Evolutionary conservation across 1,139 yeast genomes (phyloP).

Genomic region (Debaryomycetaceae sp.): DNA sequence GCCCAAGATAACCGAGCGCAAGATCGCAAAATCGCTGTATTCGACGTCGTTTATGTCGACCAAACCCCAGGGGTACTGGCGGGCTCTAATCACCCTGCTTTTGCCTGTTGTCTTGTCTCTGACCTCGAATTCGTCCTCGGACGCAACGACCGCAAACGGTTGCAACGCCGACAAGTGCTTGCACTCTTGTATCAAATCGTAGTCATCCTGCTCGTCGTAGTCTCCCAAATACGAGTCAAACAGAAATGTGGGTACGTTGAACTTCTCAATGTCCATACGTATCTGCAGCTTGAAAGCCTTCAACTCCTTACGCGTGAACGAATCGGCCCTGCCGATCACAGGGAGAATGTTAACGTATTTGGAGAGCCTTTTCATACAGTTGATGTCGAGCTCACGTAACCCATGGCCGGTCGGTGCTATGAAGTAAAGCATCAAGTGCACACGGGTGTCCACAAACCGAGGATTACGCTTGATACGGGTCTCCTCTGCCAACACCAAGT

Average conservation of each 20-base stretch:
- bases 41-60: conserved; percentile 81
- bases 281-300: conserved; percentile 52
- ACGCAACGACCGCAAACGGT: conserved; percentile 88
- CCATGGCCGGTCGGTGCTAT: conserved; percentile 80
- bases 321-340: conserved; percentile 81
- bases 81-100: conserved; percentile 57
- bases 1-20: conserved; percentile 80
- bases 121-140: conserved; percentile 51
- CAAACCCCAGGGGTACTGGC: conserved; percentile 94
- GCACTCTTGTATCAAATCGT: conserved; percentile 79
- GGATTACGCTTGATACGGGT: conserved; percentile 88
- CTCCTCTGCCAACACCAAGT: conserved; percentile 87
- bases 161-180: conserved; percentile 67
- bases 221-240: conserved; percentile 51
- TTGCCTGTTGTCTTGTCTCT: conserved; percentile 56
- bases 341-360: conserved; percentile 86
- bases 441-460: conserved; percentile 71
- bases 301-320: conserved; percentile 75
- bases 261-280: conserved; percentile 68
- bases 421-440: conserved; percentile 68
- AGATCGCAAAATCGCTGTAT: conserved; percentile 77
- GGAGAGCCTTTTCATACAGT: conserved; percentile 72
- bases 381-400: conserved; percentile 68
- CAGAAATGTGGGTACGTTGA: conserved; percentile 79
- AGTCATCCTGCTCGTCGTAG: conserved; percentile 56